A percentile compares a stretch with the other conserved stretches of the same genome.
phyloP scores from a whole-genome alignment of 176 grass and related monocot species.

The Zea mays region Zm-B73-REFERENCE-NAM-5.0 NC_050102.1:152981001-152981500 shows the following conservation, averaged over 20 bases:
- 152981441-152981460: conserved; percentile 47
- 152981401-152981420: conserved; percentile 73
- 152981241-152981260: conserved; percentile 78
- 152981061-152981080: conserved; percentile 17
- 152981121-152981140: conserved; percentile 94
- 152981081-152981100: conserved; percentile 56
- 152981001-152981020: conserved; percentile 83
- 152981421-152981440: conserved; percentile 57
- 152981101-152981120: conserved; percentile 95
- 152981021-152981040: conserved; percentile 32
- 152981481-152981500: conserved; percentile 45
- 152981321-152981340: conserved; percentile 35
- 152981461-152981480: conserved; percentile 40
- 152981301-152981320: conserved; percentile 54
- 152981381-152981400: conserved; percentile 70
- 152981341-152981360: conserved; percentile 67
- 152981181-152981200: conserved; percentile 97
- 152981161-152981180: conserved; percentile 96
- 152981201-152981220: conserved; percentile 96
- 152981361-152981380: conserved; percentile 88
- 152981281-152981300: conserved; percentile 52
- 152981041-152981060: conserved; percentile 13
- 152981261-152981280: conserved; percentile 46
- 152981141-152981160: conserved; percentile 95
- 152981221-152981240: conserved; percentile 98